A percentile compares a stretch with the other conserved stretches of the same genome.
Conservation (phyloP, 2,329 filamentous ascomycete species). For the Alternaria sp. region DNA sequence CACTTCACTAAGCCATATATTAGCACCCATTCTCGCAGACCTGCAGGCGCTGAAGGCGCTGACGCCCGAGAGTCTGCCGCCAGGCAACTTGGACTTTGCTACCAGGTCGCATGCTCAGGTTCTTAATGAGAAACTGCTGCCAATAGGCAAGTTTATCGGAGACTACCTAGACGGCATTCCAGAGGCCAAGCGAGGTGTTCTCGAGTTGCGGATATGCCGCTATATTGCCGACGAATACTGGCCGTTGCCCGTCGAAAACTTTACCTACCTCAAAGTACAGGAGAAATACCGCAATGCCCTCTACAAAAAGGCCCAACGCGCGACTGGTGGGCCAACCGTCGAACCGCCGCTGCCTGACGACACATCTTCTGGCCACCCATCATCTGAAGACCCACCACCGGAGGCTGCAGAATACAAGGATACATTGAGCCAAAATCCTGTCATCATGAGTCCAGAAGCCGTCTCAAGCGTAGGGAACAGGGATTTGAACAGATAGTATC, state of each 20-base stretch:
- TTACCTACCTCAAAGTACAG: slow-evolving; percentile 21
- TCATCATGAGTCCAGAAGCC: neutral
- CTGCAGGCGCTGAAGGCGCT: slow-evolving; percentile 20
- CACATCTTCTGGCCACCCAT: neutral
- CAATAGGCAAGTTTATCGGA: slow-evolving; percentile 26
- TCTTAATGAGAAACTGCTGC: slow-evolving; percentile 23
- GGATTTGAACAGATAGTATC: neutral
- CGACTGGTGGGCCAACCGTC: neutral
- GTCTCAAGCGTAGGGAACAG: neutral
- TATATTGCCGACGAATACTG: slow-evolving; percentile 27
- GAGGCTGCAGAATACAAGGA: neutral
- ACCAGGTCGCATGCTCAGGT: slow-evolving; percentile 23
- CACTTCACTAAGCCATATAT: slow-evolving; percentile 2
- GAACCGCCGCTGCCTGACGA: neutral
- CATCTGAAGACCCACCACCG: neutral
- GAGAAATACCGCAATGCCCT: slow-evolving; percentile 25
- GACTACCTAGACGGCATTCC: neutral
- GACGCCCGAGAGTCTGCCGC: slow-evolving; percentile 17
- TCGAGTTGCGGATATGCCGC: slow-evolving; percentile 27
- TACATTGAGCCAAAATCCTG: neutral
- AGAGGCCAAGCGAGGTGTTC: slow-evolving; percentile 1
- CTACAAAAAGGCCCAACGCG: neutral
- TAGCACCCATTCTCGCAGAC: slow-evolving; percentile 15
- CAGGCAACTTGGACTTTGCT: slow-evolving; percentile 7
- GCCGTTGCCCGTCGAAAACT: slow-evolving; percentile 21